A percentile compares a stretch with the other conserved stretches of the same genome.
Evolutionary conservation across 306 rosid species (phyloP).

Genomic region (Cyclanthera cordifolia): DNA sequence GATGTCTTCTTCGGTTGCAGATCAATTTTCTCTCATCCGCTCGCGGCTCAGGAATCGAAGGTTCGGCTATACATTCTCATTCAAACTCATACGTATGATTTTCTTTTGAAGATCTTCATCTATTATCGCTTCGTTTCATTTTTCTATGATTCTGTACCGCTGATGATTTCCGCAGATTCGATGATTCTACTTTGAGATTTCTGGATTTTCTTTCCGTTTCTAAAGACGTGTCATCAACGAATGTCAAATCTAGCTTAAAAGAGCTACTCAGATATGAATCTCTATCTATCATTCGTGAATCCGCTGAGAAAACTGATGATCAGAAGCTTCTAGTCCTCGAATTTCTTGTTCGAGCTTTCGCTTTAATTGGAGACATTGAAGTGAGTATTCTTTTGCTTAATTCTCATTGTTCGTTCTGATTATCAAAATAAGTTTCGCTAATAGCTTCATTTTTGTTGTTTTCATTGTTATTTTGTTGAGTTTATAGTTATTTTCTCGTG

Average conservation of each 20-base stretch:
- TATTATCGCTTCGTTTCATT: background rate
- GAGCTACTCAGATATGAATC: constrained; percentile 45
- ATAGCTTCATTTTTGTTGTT: background rate
- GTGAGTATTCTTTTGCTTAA: constrained; percentile 15
- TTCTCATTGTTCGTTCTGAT: background rate
- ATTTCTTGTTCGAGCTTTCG: constrained; percentile 58
- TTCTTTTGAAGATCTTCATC: background rate
- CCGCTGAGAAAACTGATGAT: constrained; percentile 30
- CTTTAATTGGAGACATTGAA: constrained; percentile 59
- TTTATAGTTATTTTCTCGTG: background rate
- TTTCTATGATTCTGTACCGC: background rate
- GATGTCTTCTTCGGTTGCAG: background rate
- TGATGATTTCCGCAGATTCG: constrained; percentile 28
- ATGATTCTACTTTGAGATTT: constrained; percentile 32
- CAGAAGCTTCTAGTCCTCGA: constrained; percentile 61
- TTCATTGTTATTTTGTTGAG: background rate
- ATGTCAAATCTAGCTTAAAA: constrained; percentile 34
- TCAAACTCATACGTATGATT: background rate
- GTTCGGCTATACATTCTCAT: background rate
- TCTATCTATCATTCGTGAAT: constrained; percentile 29
- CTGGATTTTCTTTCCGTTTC: constrained; percentile 42
- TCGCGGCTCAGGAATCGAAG: constrained; percentile 10
- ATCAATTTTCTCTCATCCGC: constrained; percentile 1
- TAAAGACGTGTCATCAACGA: constrained; percentile 40
- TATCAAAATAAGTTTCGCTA: background rate